Percentiles rank a stretch among this genome's conserved stretches.
Conservation (phyloP, 305 asterid genomes). For the Solanum hybrid region DNA sequence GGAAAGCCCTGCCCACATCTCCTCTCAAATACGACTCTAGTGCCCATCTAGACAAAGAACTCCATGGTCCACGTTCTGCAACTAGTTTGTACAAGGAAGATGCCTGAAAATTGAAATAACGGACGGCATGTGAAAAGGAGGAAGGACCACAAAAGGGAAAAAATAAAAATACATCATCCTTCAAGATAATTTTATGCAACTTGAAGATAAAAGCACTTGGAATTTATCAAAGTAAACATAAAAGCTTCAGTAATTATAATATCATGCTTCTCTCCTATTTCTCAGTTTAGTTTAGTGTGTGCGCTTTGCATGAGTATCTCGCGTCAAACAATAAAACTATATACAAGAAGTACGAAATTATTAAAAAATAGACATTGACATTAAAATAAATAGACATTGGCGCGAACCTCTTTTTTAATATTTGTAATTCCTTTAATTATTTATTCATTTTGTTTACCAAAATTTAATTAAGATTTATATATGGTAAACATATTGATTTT, state of each 20-base stretch:
- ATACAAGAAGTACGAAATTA: neutral
- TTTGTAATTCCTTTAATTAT: neutral
- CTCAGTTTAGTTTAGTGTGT: neutral
- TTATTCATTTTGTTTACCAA: neutral
- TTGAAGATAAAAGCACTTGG: neutral
- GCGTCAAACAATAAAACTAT: neutral
- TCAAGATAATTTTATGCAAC: neutral
- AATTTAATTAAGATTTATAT: neutral
- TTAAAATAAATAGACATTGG: neutral
- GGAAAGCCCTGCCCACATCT: constrained; percentile 81
- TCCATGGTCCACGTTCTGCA: constrained; percentile 99
- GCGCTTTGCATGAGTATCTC: neutral
- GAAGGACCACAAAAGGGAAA: neutral
- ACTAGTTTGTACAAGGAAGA: constrained; percentile 79
- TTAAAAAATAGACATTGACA: neutral
- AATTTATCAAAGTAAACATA: neutral
- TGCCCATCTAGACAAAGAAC: constrained; percentile 98
- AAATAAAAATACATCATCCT: neutral
- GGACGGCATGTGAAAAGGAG: neutral
- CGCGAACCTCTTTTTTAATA: neutral
- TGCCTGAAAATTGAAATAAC: constrained; percentile 39
- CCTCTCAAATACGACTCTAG: constrained; percentile 86
- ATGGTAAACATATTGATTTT: neutral
- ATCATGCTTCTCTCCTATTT: neutral
- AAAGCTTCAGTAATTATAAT: neutral